Evolutionary conservation across 441 rosid genomes (phyloP).

Genomic region (Gossypium schwendimanii): DNA sequence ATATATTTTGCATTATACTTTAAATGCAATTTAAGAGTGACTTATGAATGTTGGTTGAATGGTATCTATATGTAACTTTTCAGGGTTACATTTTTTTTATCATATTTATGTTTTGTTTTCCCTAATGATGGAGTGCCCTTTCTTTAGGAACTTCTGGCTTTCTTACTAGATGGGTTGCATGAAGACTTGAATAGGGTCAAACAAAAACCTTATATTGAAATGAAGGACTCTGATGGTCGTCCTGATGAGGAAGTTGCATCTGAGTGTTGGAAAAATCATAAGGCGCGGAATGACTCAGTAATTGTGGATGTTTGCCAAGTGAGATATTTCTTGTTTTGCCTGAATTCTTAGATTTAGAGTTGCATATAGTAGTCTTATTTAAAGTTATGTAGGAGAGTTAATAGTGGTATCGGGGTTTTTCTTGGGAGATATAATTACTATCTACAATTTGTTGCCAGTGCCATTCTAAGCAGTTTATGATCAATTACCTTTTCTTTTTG

Average conservation of each 20-base stretch:
- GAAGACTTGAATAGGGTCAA: slow-evolving; percentile 69
- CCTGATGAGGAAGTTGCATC: slow-evolving; percentile 61
- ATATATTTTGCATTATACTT: background rate
- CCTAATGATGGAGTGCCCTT: background rate
- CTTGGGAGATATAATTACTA: background rate
- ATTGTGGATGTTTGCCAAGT: slow-evolving; percentile 70
- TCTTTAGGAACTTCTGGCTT: slow-evolving; percentile 58
- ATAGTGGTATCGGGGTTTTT: background rate
- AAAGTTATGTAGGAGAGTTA: background rate
- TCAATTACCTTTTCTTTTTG: background rate
- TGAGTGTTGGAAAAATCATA: slow-evolving; percentile 56
- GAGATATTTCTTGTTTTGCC: slow-evolving; percentile 17
- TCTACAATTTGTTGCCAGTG: background rate
- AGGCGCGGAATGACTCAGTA: slow-evolving; percentile 61
- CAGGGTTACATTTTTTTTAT: background rate
- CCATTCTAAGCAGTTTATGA: background rate
- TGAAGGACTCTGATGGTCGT: slow-evolving; percentile 48
- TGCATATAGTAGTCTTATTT: background rate
- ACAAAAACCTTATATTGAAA: slow-evolving; percentile 56
- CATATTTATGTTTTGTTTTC: background rate
- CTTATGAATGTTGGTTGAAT: background rate
- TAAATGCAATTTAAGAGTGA: background rate
- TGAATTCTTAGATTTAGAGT: slow-evolving; percentile 1
- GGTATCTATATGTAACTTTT: background rate
- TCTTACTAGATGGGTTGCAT: slow-evolving; percentile 64